phyloP scores from a whole-genome alignment of 768 basidiomycete species.

The Boletellus ananas region DNA sequence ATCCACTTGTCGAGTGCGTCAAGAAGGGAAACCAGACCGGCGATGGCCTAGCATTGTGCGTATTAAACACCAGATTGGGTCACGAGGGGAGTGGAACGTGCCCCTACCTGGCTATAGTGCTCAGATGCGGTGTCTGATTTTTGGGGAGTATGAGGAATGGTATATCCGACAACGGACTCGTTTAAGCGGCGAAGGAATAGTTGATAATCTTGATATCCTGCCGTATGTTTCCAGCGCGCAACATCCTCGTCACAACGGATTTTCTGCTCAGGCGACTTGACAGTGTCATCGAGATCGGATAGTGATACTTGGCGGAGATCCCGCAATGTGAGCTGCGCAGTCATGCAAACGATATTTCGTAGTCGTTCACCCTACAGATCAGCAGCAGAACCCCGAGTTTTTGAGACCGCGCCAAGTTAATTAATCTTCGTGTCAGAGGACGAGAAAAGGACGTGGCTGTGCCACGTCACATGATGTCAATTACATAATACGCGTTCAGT shows the following conservation, averaged over 20 bases:
- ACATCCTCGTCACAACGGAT: slow-evolving; percentile 76
- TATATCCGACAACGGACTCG: slow-evolving; percentile 68
- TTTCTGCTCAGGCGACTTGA: slow-evolving; percentile 41
- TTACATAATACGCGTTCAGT: slow-evolving; percentile 27
- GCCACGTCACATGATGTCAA: slow-evolving; percentile 14
- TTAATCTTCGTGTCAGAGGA: no score
- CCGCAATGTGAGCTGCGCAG: slow-evolving; percentile 13
- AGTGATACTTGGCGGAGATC: slow-evolving; percentile 32
- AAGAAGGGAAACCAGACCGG: slow-evolving; percentile 51
- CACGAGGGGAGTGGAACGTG: background rate
- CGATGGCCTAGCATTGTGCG: slow-evolving; percentile 40
- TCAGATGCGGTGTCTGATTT: background rate
- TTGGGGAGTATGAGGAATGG: slow-evolving; percentile 39
- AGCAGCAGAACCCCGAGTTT: no score
- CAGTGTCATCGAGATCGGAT: slow-evolving; percentile 14
- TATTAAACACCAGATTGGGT: background rate
- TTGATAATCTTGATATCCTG: slow-evolving; percentile 69
- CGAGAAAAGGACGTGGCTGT: background rate
- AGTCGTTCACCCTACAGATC: background rate
- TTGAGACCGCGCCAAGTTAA: no score
- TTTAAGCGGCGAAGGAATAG: slow-evolving; percentile 74
- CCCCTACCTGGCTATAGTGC: slow-evolving; percentile 19
- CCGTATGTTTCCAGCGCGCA: slow-evolving; percentile 63
- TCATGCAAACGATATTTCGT: slow-evolving; percentile 7
- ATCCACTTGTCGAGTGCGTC: slow-evolving; percentile 71